Evolutionary conservation across 257 asterid genomes (phyloP), one percentile per base, ranked within the genome.

Genomic region (Anisodus acutangulus): DNA sequence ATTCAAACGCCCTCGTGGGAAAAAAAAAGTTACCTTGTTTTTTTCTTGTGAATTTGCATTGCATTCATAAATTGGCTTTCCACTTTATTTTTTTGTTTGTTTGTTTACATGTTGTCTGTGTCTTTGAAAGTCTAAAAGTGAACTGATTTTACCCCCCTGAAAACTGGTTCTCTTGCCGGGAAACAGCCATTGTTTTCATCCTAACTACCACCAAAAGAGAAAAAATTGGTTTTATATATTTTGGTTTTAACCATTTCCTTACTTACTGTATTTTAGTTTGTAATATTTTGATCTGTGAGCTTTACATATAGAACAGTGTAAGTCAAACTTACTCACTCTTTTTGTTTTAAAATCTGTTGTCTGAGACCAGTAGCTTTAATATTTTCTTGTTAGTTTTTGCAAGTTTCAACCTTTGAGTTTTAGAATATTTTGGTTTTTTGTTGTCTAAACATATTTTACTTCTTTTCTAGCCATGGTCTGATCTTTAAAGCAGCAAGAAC

Each of bases 81-180:
- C 17, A 16, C 22, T 80, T 83, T 69, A 31, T 31, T 31, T 31
- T 31, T 31, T 31, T 31, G 35, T 31, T 31, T 31, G 35, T 63
- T 49, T 62, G 83, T 70, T 83, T 90, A 90, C 89, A 86, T 88
- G 88, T 86, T 53, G 47, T 82, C 49, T 31, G 35, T 31, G 35
- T 31, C 35, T 31, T 81, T 69, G 15, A 81, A 22, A 12, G 59
- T 62, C 39, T 41, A n/a, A 6, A 31, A 79, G 35, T 4, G 35
- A 80, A 80, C 51, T 58, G 17, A 59, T 81, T 49, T 47, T 72
- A 1, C 80, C 37, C 43, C 47, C 80, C 19, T 47, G 80, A 74
- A 76, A 51, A 26, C 81, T 76, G 47, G 47, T 76, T 76, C 8
- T 76, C 63, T 51, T 4, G 81, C 63, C 22, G 13, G 47, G 26